A percentile compares a stretch with the other conserved stretches of the same genome.
Evolutionary conservation across 139 green algal species (phyloP).

Genomic region (Coelastrella sp.): DNA sequence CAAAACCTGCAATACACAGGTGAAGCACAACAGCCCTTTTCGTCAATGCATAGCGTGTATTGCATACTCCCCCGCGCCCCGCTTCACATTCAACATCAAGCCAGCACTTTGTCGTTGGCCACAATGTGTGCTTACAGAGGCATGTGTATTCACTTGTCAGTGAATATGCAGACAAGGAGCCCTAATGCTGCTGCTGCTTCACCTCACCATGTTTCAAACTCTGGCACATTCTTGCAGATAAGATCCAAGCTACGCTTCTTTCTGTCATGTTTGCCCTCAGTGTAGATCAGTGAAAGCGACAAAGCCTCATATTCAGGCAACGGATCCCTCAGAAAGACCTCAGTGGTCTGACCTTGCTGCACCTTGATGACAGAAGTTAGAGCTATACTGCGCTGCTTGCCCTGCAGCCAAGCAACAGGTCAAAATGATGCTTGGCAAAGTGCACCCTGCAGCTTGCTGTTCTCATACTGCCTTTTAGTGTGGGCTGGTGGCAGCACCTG

Average conservation of each 20-base stretch:
- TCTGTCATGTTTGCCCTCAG: conserved; percentile 55
- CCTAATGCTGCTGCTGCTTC: too few species aligned
- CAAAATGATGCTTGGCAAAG: neutral
- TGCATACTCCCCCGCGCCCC: too few species aligned
- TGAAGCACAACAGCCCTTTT: too few species aligned
- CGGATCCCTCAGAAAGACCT: conserved; percentile 74
- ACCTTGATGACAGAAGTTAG: conserved; percentile 48
- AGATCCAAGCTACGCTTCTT: conserved; percentile 80
- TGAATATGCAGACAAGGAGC: too few species aligned
- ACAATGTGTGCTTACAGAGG: too few species aligned
- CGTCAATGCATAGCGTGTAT: too few species aligned
- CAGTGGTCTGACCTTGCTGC: conserved; percentile 71
- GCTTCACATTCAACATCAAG: too few species aligned
- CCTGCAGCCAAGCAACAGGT: conserved; percentile 49
- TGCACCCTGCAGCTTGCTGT: too few species aligned
- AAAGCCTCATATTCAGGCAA: conserved; percentile 53
- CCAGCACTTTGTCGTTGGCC: too few species aligned
- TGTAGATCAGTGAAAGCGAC: conserved; percentile 86
- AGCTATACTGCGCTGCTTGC: conserved; percentile 51
- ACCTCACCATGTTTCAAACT: conserved; percentile 73
- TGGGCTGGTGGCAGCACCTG: too few species aligned
- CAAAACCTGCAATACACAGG: conserved; percentile 50
- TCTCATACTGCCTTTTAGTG: too few species aligned
- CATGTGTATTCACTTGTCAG: too few species aligned
- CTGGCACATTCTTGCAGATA: conserved; percentile 59